Evolutionary conservation across 2,329 filamentous ascomycete genomes (phyloP), one percentile per base, ranked within the genome.

Genomic region (Mycocentrospora acerina): DNA sequence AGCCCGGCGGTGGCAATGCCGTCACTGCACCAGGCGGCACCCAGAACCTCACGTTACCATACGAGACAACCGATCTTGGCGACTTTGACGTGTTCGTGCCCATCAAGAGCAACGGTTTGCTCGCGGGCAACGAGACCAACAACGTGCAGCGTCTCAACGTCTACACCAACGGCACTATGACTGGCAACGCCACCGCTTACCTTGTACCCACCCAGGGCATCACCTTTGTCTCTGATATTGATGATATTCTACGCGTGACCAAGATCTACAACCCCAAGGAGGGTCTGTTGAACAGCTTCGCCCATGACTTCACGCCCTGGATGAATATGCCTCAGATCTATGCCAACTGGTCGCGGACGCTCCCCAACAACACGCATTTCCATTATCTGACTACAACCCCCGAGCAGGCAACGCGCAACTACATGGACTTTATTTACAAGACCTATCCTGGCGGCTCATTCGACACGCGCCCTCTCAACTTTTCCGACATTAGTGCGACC

Each of bases 371-470:
- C 42, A 74, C 83, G 46, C 86, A 90, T 62, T 90, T 90, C 71
- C 86, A 90, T 68, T 90, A 90, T 68, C 74, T 90, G 14, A 90
- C 86, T 0, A 90, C 86, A 0, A 88, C 86, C 0, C 86, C 86
- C 0, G 86, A 90, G 67, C 86, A 90, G 62, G 77, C 82, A 4
- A 88, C 86, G 1, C 75, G 86, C 28, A 85, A 83, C 51, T 90
- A 90, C 69, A 88, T 89, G 85, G 77, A 22, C 43, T 79, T 85
- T 66, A 89, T 90, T 63, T 90, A 86, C 73, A 79, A 80, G 57
- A 88, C 78, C 6, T 90, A 90, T 60, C 87, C 87, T 0, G 77
- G 82, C 11, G 87, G 87, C 29, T 86, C 81, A 28, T 89, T 89
- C 60, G 86, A 90, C 55, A 88, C 85, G 1, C 57, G 59, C 0